Base-by-base conservation (phyloP, 1,139 yeast species). In the Casaregolazyma suthepensis region DNA sequence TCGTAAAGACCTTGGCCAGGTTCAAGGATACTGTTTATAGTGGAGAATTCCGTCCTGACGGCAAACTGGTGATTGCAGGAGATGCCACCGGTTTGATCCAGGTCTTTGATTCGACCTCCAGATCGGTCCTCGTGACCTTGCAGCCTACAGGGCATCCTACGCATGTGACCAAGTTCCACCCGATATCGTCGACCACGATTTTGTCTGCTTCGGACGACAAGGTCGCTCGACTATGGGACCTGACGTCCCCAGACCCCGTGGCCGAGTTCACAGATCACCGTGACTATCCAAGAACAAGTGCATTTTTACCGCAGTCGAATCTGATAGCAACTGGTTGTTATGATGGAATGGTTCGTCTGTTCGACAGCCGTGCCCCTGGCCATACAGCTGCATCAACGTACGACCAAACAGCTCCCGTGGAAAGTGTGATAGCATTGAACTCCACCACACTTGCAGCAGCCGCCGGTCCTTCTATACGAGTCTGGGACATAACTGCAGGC, bases 201-300 rank as follows among this genome's bases (percentile, higher is more conserved):
- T 75, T 90, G 23, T 87, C 96, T 2, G 96, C 96, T 5, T 86
- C 96, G 3, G 99, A 93, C 71, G 99, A 93, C 71, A 77, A 95
- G 63, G 77, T 83, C 10, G 90, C 90, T 1, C 76, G 96, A 66
- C 71, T 94, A 45, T 93, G 93, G 77, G 99, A 93, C 70, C 85
- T 93, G 57, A 68, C 77, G 9, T 82, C 96, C 2, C 87, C 87
- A 58, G 80, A 79, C 5, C 95, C 96, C 15, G 72, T 87, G 38
- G 73, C 81, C 43, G 80, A 82, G 56, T 85, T 89, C 59, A 78
- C 76, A 51, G 91, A 85, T 56, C 97, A 94, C 66, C 80, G 81
- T 26, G 99, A 94, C 72, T 93, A 93, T 69, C 85, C 93, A 45
- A 79, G 99, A 62, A 77, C 94, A 13, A 94, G 90, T 3, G 76